Evolutionary conservation across 352 stramenopile genomes (phyloP).

Genomic region (Phytophthora hibernalis): DNA sequence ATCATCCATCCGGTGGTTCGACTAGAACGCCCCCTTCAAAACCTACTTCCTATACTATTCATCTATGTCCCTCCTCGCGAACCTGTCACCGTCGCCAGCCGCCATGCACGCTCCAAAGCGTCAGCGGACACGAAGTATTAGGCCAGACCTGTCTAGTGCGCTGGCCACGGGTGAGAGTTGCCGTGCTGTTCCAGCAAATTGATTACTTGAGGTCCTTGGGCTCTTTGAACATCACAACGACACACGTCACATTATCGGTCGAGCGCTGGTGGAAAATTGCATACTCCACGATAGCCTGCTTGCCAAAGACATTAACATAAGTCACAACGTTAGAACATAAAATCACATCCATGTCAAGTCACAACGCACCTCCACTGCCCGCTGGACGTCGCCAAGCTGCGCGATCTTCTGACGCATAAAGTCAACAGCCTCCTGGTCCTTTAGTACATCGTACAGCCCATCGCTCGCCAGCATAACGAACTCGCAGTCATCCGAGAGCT

Average conservation of each 20-base stretch:
- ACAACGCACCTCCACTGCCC: constrained; percentile 70
- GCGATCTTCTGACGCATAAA: constrained; percentile 77
- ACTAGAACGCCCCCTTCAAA: constrained; percentile 31
- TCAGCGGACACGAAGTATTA: background rate
- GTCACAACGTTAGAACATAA: background rate
- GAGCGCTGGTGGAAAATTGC: constrained; percentile 87
- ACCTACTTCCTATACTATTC: constrained; percentile 52
- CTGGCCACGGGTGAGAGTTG: background rate
- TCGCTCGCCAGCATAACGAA: constrained; percentile 85
- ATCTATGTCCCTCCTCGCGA: constrained; percentile 38
- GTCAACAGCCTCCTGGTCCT: constrained; percentile 85
- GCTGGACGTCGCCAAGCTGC: constrained; percentile 78
- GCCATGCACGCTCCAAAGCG: constrained; percentile 1
- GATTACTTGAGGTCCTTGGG: constrained; percentile 53
- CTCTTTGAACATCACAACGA: constrained; percentile 88
- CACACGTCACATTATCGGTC: constrained; percentile 86
- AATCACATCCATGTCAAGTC: background rate
- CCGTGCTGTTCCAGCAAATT: constrained; percentile 10
- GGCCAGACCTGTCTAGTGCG: background rate
- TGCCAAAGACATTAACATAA: constrained; percentile 5
- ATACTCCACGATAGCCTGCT: constrained; percentile 75
- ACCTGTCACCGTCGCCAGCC: constrained; percentile 1
- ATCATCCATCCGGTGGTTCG: constrained; percentile 29
- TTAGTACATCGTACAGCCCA: constrained; percentile 83
- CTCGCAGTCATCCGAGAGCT: constrained; percentile 78